These are phyloP conservation scores for Candida neerlandica DNA, from an alignment of 1,139 yeast genomes.

Conservation along the genomic window DNA sequence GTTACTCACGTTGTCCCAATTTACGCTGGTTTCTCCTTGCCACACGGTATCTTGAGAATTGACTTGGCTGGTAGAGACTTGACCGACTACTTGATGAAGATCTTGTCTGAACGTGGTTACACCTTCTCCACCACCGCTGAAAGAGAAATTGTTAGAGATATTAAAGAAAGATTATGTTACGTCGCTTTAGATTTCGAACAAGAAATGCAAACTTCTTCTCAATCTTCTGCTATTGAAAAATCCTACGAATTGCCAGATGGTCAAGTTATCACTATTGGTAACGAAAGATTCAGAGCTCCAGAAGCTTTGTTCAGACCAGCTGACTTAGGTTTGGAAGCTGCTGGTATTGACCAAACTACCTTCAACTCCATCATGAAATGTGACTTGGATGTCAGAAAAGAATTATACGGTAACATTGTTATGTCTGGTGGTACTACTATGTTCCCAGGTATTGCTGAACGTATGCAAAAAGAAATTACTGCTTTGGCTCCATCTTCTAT, in stretches of 20 bases:
- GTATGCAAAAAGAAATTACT: slow-evolving; percentile 99
- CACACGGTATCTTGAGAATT: slow-evolving; percentile 98
- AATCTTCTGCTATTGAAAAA: slow-evolving; percentile 97
- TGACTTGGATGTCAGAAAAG: slow-evolving; percentile 99
- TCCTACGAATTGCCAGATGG: slow-evolving; percentile 99
- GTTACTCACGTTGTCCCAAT: slow-evolving; percentile 99
- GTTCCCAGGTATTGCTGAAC: slow-evolving; percentile 99
- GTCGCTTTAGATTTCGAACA: slow-evolving; percentile 96
- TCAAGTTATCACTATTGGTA: slow-evolving; percentile 98
- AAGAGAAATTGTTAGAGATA: slow-evolving; percentile 99
- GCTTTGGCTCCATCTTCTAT: slow-evolving; percentile 99
- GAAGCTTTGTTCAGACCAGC: slow-evolving; percentile 99
- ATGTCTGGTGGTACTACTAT: slow-evolving; percentile 99
- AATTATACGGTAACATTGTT: slow-evolving; percentile 98
- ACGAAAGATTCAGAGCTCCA: slow-evolving; percentile 99
- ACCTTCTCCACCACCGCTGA: slow-evolving; percentile 98
- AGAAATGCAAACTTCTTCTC: slow-evolving; percentile 98
- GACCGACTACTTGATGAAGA: slow-evolving; percentile 98
- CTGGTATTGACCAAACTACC: slow-evolving; percentile 99
- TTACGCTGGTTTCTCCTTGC: slow-evolving; percentile 99
- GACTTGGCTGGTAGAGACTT: slow-evolving; percentile 99
- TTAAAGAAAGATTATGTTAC: slow-evolving; percentile 98
- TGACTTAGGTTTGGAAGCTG: slow-evolving; percentile 95
- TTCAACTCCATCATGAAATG: slow-evolving; percentile 99
- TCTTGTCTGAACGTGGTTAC: slow-evolving; percentile 98